Conservation (phyloP, 2,329 filamentous ascomycete genomes). For the Fusarium sp. region DNA sequence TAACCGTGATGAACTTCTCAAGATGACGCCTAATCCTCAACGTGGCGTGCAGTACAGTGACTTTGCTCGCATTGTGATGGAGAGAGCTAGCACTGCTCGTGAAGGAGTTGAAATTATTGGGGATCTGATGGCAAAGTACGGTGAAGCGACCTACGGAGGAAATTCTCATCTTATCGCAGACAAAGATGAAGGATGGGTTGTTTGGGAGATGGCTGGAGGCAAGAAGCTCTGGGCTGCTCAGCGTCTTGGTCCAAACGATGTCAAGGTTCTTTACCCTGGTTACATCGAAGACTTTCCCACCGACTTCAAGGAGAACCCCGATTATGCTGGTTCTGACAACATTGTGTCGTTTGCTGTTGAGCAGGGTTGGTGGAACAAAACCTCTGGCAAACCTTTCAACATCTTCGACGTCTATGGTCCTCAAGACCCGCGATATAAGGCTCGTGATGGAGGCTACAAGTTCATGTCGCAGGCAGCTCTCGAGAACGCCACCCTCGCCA, state of each 20-base stretch:
- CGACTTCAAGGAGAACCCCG: conserved; percentile 18
- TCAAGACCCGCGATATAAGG: conserved; percentile 40
- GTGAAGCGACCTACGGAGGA: conserved; percentile 43
- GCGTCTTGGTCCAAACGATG: conserved; percentile 39
- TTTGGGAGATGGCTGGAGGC: conserved; percentile 46
- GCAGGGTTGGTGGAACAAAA: conserved; percentile 44
- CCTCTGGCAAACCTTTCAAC: conserved; percentile 38
- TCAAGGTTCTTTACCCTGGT: conserved; percentile 41
- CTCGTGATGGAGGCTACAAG: conserved; percentile 44
- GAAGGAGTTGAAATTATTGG: conserved; percentile 43
- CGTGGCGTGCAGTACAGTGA: conserved; percentile 44
- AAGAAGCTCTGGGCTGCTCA: conserved; percentile 45
- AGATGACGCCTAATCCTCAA: conserved; percentile 44
- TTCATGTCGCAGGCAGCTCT: conserved; percentile 45
- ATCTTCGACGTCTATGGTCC: conserved; percentile 43
- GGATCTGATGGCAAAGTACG: conserved; percentile 31
- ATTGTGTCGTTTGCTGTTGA: conserved; percentile 44
- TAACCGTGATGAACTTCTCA: conserved; percentile 41
- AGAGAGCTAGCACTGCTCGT: conserved; percentile 37
- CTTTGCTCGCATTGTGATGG: conserved; percentile 45
- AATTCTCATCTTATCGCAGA: conserved; percentile 46
- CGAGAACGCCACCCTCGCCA: conserved; percentile 38
- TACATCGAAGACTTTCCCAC: conserved; percentile 45
- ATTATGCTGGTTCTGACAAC: conserved; percentile 40
- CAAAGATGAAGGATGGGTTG: conserved; percentile 44